Conservation (phyloP, 495 filamentous ascomycete genomes). For the Xylaria palmicola region DNA sequence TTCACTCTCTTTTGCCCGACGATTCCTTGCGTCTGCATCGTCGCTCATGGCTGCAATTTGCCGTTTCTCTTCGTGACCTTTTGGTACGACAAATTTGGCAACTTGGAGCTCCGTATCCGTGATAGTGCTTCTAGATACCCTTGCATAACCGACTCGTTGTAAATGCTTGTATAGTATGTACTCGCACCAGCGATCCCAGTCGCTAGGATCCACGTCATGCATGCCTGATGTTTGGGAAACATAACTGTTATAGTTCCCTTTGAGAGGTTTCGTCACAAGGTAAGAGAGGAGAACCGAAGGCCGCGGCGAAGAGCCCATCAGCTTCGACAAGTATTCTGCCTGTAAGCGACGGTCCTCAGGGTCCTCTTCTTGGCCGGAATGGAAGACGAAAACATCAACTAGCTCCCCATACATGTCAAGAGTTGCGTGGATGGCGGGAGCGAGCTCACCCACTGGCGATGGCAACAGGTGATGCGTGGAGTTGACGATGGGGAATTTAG, state of each 20-base stretch:
- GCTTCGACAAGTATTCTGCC: conserved; percentile 76
- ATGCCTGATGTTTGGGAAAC: conserved; percentile 85
- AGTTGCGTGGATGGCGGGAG: conserved; percentile 93
- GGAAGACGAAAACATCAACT: conserved; percentile 96
- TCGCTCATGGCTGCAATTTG: conserved; percentile 34
- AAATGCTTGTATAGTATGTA: conserved; percentile 95
- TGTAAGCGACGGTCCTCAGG: conserved; percentile 89
- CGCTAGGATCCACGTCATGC: conserved; percentile 89
- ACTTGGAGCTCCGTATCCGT: conserved; percentile 98
- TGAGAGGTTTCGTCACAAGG: conserved; percentile 81
- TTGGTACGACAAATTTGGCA: conserved; percentile 89
- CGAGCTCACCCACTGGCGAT: conserved; percentile 89
- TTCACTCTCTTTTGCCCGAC: conserved; percentile 57
- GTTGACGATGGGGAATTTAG: conserved; percentile 97
- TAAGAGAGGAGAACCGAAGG: conserved; percentile 88
- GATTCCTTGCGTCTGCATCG: conserved; percentile 30
- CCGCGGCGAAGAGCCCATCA: conserved; percentile 81
- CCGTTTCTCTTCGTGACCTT: conserved; percentile 58
- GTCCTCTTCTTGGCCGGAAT: conserved; percentile 98
- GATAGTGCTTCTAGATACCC: conserved; percentile 84
- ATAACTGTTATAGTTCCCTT: conserved; percentile 98
- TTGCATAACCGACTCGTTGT: conserved; percentile 82
- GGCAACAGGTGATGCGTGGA: conserved; percentile 95
- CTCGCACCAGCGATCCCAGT: conserved; percentile 99
- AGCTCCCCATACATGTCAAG: conserved; percentile 87